Evolutionary conservation across 108 stramenopile genomes (phyloP).

Genomic region (Aurantiochytrium sp.): DNA sequence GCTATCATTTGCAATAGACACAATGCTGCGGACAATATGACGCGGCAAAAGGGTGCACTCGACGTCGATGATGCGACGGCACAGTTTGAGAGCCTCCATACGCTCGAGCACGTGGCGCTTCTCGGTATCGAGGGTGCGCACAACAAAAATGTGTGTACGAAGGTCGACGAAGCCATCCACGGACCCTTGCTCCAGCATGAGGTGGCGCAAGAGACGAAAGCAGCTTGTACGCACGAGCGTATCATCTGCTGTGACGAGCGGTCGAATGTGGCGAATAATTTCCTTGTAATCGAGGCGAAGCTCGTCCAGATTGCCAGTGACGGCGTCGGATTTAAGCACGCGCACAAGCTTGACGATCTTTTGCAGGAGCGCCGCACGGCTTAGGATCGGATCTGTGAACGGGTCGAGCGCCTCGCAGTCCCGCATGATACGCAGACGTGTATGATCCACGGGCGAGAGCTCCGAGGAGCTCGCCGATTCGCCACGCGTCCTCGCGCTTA

Average conservation of each 20-base stretch:
- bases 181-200: background rate
- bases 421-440: background rate
- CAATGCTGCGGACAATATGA: background rate
- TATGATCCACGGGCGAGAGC: background rate
- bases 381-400: background rate
- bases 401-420: constrained; percentile 4
- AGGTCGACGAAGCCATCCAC: background rate
- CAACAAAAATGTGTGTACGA: background rate
- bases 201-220: background rate
- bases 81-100: constrained; percentile 9
- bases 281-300: background rate
- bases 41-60: background rate
- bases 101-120: background rate
- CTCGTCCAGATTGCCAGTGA: background rate
- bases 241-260: background rate
- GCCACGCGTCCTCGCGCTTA: background rate
- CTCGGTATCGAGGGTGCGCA: background rate
- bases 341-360: constrained; percentile 11
- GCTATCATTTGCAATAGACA: background rate
- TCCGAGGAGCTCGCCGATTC: background rate
- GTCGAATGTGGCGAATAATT: background rate
- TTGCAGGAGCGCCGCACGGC: background rate
- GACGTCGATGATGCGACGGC: background rate
- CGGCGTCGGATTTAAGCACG: background rate
- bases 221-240: background rate